Conservation (phyloP, 1,139 yeast genomes). For the Nadsonia commutata region DNA sequence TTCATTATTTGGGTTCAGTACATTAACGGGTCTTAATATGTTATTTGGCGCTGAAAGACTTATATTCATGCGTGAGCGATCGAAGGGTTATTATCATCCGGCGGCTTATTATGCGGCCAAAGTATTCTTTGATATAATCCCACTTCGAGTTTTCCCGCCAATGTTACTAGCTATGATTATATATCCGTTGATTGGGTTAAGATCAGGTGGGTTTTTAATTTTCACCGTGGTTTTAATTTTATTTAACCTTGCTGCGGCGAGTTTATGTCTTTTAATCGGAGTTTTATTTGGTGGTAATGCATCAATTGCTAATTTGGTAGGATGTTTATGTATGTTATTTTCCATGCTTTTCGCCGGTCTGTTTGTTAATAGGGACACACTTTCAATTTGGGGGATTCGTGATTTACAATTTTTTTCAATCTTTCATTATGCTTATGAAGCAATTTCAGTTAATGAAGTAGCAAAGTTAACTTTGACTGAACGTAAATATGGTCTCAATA, state of each 20-base stretch:
- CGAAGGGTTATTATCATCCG: conserved; percentile 86
- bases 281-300: conserved; percentile 64
- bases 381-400: conserved; percentile 41
- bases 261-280: conserved; percentile 77
- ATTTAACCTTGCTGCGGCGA: conserved; percentile 75
- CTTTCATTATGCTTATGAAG: conserved; percentile 92
- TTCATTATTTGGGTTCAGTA: conserved; percentile 85
- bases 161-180: conserved; percentile 63
- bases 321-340: conserved; percentile 68
- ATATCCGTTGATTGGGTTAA: conserved; percentile 85
- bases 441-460: conserved; percentile 87
- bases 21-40: conserved; percentile 70
- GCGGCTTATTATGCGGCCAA: conserved; percentile 73
- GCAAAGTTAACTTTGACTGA: conserved; percentile 72
- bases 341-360: conserved; percentile 86
- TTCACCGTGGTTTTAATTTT: conserved; percentile 55
- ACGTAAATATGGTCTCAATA: conserved; percentile 79
- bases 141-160: conserved; percentile 84
- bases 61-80: conserved; percentile 80
- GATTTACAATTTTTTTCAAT: conserved; percentile 64
- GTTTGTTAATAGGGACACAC: conserved; percentile 68
- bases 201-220: conserved; percentile 67
- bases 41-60: conserved; percentile 79
- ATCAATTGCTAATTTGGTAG: conserved; percentile 85
- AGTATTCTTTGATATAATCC: conserved; percentile 76